Base-by-base conservation (phyloP, 306 rosid genomes). In the Trifolium pratense region DNA sequence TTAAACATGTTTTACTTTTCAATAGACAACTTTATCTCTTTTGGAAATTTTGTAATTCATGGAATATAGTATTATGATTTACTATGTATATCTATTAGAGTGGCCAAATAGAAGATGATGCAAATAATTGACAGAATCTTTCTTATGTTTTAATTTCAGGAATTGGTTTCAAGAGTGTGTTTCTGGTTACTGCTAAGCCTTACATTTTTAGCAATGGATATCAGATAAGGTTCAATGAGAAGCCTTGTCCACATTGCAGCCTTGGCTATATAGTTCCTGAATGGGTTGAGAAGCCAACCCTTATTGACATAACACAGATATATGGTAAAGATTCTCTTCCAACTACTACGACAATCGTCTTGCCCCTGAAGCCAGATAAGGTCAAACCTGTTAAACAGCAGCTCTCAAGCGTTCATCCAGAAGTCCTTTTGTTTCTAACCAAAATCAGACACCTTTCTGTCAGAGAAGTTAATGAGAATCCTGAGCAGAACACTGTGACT, bases 81-180 rank as follows among this genome's bases (percentile, higher is more conserved):
- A 29, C 31, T 21, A 14, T 75, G 36, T n/a, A 29, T 59, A 59
- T 29, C 0, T 5, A 62, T 36, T 36, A 4, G 25, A 62, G 9
- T 62, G 3, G 16, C 4, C 26, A 11, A 17, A 63, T n/a, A n/a
- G 46, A 32, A 17, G 70, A 39, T 39, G 17, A 25, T 37, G 43
- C 21, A 15, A 68, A 60, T 39, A 57, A 39, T 51, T 71, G 61
- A 79, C 32, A 56, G 32, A 23, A 62, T 36, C 43, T 61, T 12
- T 17, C 12, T 46, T 79, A 11, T 74, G 67, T 5, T 70, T 11
- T 17, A 74, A 70, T 49, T 75, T 78, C 89, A 92, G 98, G 98
- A n/a, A 92, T 92, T 56, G 98, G 96, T 86, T 90, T 90, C 88
- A 90, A 92, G 84, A 90, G 96, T 80, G 98, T 92, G 3, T 92